These are phyloP conservation scores for Hura crepitans DNA, from an alignment of 441 rosid species.

Conservation along the genomic window DNA sequence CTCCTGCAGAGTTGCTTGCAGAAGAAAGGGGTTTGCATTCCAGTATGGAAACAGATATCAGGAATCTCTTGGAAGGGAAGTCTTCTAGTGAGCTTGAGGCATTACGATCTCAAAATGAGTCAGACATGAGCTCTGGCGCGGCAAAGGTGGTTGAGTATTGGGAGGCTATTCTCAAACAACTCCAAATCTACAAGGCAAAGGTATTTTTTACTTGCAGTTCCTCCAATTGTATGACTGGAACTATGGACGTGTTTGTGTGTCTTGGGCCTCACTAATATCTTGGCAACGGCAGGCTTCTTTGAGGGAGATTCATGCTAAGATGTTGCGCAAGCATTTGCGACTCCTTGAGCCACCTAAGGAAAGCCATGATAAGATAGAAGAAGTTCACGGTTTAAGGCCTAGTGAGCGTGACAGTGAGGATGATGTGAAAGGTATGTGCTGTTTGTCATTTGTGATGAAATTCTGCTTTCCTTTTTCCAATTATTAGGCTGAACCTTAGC, in stretches of 20 bases:
- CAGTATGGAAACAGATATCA: slow-evolving; percentile 78
- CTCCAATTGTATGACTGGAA: slow-evolving; percentile 1
- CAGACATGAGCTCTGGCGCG: slow-evolving; percentile 77
- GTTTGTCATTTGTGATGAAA: slow-evolving; percentile 2
- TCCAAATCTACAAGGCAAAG: slow-evolving; percentile 85
- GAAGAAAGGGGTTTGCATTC: slow-evolving; percentile 93
- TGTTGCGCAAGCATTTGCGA: slow-evolving; percentile 69
- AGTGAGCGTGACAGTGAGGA: slow-evolving; percentile 50
- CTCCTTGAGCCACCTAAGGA: slow-evolving; percentile 68
- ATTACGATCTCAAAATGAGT: slow-evolving; percentile 60
- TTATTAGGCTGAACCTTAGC: slow-evolving; percentile 9
- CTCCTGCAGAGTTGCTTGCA: slow-evolving; percentile 85
- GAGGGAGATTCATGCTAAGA: slow-evolving; percentile 85
- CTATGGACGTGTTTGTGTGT: not conserved
- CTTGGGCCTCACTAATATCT: slow-evolving; percentile 21
- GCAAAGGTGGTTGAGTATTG: slow-evolving; percentile 96
- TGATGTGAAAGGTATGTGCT: slow-evolving; percentile 37
- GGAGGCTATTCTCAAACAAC: slow-evolving; percentile 89
- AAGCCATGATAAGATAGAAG: slow-evolving; percentile 43
- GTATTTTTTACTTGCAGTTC: slow-evolving; percentile 31
- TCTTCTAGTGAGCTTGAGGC: slow-evolving; percentile 63
- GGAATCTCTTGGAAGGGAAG: slow-evolving; percentile 70
- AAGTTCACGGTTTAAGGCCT: slow-evolving; percentile 32
- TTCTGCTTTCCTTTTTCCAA: slow-evolving; percentile 2
- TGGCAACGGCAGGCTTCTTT: slow-evolving; percentile 61